phyloP scores from a whole-genome alignment of 2,329 filamentous ascomycete species.

The Colletotrichum lentis region DNA sequence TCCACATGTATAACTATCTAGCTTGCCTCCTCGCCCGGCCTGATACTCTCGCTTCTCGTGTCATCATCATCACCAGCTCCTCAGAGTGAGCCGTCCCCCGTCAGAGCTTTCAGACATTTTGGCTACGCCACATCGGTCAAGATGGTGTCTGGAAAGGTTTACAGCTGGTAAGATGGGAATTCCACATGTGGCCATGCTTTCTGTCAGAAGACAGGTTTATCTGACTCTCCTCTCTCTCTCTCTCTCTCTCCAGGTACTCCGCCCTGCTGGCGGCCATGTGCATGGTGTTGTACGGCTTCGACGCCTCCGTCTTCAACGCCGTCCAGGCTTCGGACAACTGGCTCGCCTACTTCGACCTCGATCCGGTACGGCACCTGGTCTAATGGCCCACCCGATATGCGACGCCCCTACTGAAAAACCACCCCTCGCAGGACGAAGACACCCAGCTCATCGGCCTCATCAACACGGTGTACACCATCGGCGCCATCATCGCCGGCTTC shows the following conservation, averaged over 20 bases:
- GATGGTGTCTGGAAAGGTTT: constrained; percentile 26
- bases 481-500: constrained; percentile 75
- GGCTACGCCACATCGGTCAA: not conserved
- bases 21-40: not conserved
- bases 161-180: constrained; percentile 8
- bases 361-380: constrained; percentile 40
- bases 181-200: not conserved
- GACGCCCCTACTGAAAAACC: not conserved
- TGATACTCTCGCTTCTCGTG: not conserved
- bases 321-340: constrained; percentile 74
- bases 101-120: not conserved
- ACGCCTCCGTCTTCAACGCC: constrained; percentile 77
- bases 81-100: not conserved
- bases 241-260: constrained; percentile 56
- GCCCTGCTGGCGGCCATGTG: constrained; percentile 74
- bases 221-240: not conserved
- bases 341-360: constrained; percentile 67
- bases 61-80: not conserved
- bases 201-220: too few relatives aligned
- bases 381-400: rapidly evolving
- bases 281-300: constrained; percentile 77
- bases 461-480: constrained; percentile 76
- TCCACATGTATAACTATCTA: not conserved
- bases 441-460: constrained; percentile 58
- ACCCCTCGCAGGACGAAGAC: constrained; percentile 45